Base-by-base conservation (phyloP, 2,329 filamentous ascomycete species). In the Colletotrichum sp. region DNA sequence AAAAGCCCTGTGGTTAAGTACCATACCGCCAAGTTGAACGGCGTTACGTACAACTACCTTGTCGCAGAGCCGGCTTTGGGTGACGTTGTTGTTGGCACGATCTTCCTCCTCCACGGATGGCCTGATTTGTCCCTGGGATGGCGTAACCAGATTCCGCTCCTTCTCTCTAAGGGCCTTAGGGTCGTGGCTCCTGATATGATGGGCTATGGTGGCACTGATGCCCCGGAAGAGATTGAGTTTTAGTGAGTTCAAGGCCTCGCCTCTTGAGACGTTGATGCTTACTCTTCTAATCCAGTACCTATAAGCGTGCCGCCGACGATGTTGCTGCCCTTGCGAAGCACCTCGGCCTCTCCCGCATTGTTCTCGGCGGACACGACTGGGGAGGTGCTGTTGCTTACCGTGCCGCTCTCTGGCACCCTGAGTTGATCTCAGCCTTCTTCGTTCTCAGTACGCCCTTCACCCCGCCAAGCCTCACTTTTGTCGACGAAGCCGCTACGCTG, bases 341-440 rank as follows among this genome's bases (percentile, higher is more conserved):
- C 73, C 83, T 82, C 30, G 60, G 86, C 83, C 26, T 85, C 84
- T 57, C 78, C 64, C 81, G 80, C 34, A 92, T 96, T 80, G 92
- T 97, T 65, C 88, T 98, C 7, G 94, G 95, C 59, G 95, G 95
- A 10, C 95, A 98, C 85, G 95, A 97, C 84, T 96, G 95, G 94
- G 95, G 95, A 82, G 95, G 93, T 78, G 88, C 89, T 4, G 87
- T 95, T 10, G 92, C 93, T 66, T 96, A 93, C 86, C 91, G 94
- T 66, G 86, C 93, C 67, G 92, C 93, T 7, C 89, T 93, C 71
- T 94, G 91, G 88, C 88, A 95, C 80, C 94, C 94, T 0, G 85
- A 92, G 18, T 86, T 96, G 14, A 86, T 96, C 67, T 88, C 88
- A 6, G 92, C 93, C 78, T 86, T 97, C 70, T 95, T 96, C 85